Base-by-base conservation (phyloP, 2,329 filamentous ascomycete species). In the Fusarium nurragi region DNA sequence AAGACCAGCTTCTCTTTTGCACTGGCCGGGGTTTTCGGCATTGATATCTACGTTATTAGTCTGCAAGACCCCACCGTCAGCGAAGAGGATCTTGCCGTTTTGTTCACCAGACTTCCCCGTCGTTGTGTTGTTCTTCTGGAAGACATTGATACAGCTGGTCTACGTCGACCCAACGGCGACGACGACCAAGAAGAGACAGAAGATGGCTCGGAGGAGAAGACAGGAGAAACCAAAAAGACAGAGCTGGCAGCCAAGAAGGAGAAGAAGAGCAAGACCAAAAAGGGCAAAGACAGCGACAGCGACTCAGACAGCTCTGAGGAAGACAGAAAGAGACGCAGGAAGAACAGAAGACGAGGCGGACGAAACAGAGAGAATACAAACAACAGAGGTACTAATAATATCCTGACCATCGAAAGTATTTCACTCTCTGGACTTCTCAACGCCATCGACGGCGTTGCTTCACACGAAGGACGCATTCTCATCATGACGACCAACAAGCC, bases 401-500 rank as follows among this genome's bases (percentile, higher is more conserved):
- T 66, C 47, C 22, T 72, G 32, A 8, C 67, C 32, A 18, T 68
- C 18, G 72, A 78, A 34, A 70, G 83, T n/a, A 92, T 94, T 66
- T 91, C 90, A 1, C 83, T 95, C 3, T 92, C 90, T 0, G 91
- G 91, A 1, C 83, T 96, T 2, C 83, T 96, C 48, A 96, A 96
- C 75, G 90, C 90, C 56, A 92, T 96, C 59, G 92, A 96, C 71
- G 91, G 92, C 52, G 91, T 93, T 2, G 90, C 90, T 2, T 90
- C 88, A 4, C 90, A 92, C 69, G 91, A 94, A 77, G 91, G 91
- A 23, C 86, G 90, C 41, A 86, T 94, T 13, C 83, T 94, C 18
- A 88, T 94, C 78, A 93, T 94, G 89, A 94, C 91, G 0, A 93
- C 90, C 28, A 95, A 94, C 76, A 85, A 87, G 59, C 89, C 89